Evolutionary conservation across 2,329 filamentous ascomycete species (phyloP).

Genomic region (Mycosphaerella sp.): DNA sequence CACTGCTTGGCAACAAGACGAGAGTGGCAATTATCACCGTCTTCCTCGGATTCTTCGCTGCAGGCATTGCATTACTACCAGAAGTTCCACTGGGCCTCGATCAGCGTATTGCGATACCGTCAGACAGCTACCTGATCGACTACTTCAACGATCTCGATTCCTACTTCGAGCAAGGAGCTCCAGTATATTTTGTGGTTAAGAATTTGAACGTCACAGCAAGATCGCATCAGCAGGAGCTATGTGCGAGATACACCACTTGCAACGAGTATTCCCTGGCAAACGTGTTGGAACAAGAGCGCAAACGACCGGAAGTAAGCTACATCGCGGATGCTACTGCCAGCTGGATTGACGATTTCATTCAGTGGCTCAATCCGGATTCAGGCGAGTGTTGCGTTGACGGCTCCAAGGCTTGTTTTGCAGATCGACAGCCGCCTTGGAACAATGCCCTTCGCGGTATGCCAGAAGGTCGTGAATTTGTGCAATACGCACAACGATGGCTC

Average conservation of each 20-base stretch:
- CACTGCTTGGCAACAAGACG: constrained; percentile 69
- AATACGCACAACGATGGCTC: constrained; percentile 80
- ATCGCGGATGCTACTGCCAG: constrained; percentile 83
- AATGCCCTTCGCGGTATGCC: constrained; percentile 87
- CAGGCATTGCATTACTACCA: constrained; percentile 76
- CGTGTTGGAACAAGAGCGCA: constrained; percentile 88
- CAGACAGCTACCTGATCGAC: constrained; percentile 87
- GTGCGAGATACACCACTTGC: constrained; percentile 86
- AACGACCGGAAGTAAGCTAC: constrained; percentile 79
- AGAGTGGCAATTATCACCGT: constrained; percentile 70
- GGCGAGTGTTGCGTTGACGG: constrained; percentile 64
- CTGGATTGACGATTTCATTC: constrained; percentile 95
- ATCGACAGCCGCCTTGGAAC: constrained; percentile 77
- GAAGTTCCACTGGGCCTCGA: constrained; percentile 82
- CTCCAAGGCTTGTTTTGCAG: constrained; percentile 65
- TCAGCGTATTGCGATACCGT: constrained; percentile 88
- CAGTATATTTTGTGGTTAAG: constrained; percentile 90
- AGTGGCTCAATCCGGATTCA: constrained; percentile 87
- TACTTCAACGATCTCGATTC: constrained; percentile 96
- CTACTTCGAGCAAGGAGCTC: constrained; percentile 86
- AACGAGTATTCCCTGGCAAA: constrained; percentile 77
- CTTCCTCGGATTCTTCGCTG: constrained; percentile 83
- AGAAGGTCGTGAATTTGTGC: constrained; percentile 80
- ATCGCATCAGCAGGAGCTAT: constrained; percentile 74
- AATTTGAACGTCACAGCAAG: constrained; percentile 73